Evolutionary conservation across 2,329 filamentous ascomycete genomes (phyloP).

Genomic region (Rhytidhysteron rufulum): DNA sequence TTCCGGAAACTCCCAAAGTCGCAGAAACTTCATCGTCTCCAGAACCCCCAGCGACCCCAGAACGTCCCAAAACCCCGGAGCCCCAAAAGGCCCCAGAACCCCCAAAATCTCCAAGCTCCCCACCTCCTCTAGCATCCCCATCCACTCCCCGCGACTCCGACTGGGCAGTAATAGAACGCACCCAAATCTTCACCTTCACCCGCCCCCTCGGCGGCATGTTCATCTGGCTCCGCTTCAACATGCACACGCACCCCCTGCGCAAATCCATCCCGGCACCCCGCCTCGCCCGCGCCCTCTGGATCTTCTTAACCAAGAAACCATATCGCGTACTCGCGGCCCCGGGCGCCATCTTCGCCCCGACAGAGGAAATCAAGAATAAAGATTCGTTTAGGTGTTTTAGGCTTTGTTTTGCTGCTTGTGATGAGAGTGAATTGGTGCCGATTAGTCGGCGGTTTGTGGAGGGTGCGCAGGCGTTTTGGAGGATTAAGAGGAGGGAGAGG

Average conservation of each 20-base stretch:
- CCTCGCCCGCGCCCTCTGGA: constrained; percentile 65
- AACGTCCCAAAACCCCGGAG: too few relatives aligned
- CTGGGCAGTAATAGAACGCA: constrained; percentile 74
- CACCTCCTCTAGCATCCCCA: too few relatives aligned
- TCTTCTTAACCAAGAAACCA: constrained; percentile 66
- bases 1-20: too few relatives aligned
- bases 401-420: constrained; percentile 80
- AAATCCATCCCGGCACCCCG: constrained; percentile 50
- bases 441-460: constrained; percentile 63
- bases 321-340: constrained; percentile 67
- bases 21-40: too few relatives aligned
- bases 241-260: constrained; percentile 70
- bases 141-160: constrained; percentile 56
- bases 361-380: constrained; percentile 52
- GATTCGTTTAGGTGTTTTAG: constrained; percentile 70
- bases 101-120: too few relatives aligned
- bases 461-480: constrained; percentile 72
- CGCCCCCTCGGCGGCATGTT: constrained; percentile 92
- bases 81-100: too few relatives aligned
- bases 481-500: constrained; percentile 62
- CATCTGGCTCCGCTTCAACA: constrained; percentile 72
- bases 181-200: constrained; percentile 68
- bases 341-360: constrained; percentile 70
- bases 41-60: too few relatives aligned
- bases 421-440: constrained; percentile 63